phyloP scores from a whole-genome alignment of 163 green algal species.

The Picocystis sp. region DNA sequence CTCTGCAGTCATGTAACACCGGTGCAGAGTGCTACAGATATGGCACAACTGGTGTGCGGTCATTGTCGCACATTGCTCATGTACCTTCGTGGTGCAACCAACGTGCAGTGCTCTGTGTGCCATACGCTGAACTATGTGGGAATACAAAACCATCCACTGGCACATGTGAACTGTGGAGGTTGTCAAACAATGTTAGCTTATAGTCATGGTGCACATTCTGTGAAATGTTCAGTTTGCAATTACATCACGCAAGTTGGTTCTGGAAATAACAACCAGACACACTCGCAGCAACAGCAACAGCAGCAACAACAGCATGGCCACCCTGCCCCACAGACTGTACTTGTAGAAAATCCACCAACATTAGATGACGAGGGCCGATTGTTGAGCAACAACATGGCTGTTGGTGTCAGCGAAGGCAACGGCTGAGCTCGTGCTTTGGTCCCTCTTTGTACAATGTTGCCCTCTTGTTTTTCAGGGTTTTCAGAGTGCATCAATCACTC shows the following conservation, averaged over 20 bases:
- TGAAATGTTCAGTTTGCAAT: conserved; percentile 86
- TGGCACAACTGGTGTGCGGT: conserved; percentile 74
- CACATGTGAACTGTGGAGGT: conserved; percentile 64
- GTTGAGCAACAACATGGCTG: no score
- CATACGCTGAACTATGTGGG: conserved; percentile 40
- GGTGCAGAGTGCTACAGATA: conserved; percentile 35
- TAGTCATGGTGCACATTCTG: conserved; percentile 58
- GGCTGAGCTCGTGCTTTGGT: no score
- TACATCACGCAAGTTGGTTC: conserved; percentile 45
- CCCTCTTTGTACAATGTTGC: no score
- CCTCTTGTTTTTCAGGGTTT: no score
- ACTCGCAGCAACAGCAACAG: background rate
- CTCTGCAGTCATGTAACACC: conserved; percentile 58
- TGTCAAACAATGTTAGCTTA: conserved; percentile 83
- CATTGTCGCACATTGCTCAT: conserved; percentile 65
- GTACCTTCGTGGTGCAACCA: conserved; percentile 66
- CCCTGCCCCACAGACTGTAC: conserved; percentile 35
- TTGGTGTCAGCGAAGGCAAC: no score
- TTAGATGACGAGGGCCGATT: conserved; percentile 41
- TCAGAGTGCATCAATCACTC: no score
- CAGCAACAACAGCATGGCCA: background rate
- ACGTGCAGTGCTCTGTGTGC: conserved; percentile 82
- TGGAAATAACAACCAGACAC: conserved; percentile 2
- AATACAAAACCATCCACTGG: conserved; percentile 34
- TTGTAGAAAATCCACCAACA: conserved; percentile 57